Conservation (phyloP, 129 eudicot species). For the Flaveria bidentis region DNA sequence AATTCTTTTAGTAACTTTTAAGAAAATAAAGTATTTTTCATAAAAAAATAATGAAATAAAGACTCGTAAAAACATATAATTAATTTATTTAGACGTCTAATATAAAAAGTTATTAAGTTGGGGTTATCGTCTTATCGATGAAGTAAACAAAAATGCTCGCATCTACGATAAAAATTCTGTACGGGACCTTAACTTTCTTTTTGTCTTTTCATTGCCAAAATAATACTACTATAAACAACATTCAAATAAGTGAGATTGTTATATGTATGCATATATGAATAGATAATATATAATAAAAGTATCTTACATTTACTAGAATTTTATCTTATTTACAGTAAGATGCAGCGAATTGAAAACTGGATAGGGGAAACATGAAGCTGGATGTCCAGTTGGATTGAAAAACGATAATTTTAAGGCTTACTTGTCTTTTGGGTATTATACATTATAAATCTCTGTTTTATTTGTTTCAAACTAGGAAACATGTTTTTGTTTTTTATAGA, state of each 20-base stretch:
- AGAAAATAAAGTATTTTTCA: background rate
- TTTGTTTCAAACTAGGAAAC: background rate
- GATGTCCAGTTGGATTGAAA: background rate
- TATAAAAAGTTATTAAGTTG: background rate
- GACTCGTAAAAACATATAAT: background rate
- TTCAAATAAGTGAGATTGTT: background rate
- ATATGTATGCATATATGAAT: background rate
- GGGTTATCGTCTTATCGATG: constrained; percentile 1
- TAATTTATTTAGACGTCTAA: background rate
- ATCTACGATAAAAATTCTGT: background rate
- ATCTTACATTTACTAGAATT: background rate
- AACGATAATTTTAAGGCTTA: constrained; percentile 15
- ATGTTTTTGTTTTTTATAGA: too few species aligned
- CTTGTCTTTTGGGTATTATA: background rate
- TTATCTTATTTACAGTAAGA: background rate
- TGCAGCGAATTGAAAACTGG: background rate
- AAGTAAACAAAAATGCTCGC: constrained; percentile 19
- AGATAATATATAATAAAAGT: background rate
- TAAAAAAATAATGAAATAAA: background rate
- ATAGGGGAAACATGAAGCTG: background rate
- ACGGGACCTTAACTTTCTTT: background rate
- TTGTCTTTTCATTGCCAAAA: constrained; percentile 3
- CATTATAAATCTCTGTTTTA: background rate
- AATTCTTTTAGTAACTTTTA: background rate
- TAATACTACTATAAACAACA: background rate